A percentile compares a stretch with the other conserved stretches of the same genome.
Conservation (phyloP, 345 rosid species). For the Mallotus nudiflorus region DNA sequence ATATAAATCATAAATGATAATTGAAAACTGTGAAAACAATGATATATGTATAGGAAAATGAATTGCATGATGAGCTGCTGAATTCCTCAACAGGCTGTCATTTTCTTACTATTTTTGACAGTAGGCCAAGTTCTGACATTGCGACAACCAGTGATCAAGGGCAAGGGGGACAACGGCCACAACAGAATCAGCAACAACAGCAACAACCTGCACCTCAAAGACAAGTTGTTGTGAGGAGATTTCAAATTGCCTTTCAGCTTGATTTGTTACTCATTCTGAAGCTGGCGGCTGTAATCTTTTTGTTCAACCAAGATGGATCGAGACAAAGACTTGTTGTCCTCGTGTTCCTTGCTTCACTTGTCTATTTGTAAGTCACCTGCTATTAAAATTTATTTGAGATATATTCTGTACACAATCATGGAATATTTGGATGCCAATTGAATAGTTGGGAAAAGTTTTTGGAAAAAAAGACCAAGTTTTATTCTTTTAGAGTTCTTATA, state of each 20-base stretch:
- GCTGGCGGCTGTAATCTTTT: slow-evolving; percentile 88
- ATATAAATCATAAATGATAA: neutral
- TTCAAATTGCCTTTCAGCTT: slow-evolving; percentile 88
- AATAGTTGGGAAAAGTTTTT: neutral
- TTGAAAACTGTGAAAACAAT: neutral
- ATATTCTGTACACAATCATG: neutral
- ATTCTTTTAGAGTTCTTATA: neutral
- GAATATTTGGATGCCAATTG: neutral
- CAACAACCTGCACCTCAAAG: slow-evolving; percentile 68
- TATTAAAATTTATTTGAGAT: neutral
- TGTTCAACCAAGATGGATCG: slow-evolving; percentile 99
- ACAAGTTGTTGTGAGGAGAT: slow-evolving; percentile 80
- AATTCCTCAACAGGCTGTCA: neutral
- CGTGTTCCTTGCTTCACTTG: slow-evolving; percentile 74
- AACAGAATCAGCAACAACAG: slow-evolving; percentile 58
- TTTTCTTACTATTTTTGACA: slow-evolving; percentile 17
- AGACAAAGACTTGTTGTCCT: slow-evolving; percentile 86
- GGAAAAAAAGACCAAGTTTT: neutral
- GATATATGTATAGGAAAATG: neutral
- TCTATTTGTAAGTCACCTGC: slow-evolving; percentile 74
- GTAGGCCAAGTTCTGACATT: slow-evolving; percentile 40
- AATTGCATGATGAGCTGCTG: neutral
- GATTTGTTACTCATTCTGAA: slow-evolving; percentile 86
- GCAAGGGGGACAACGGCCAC: slow-evolving; percentile 43
- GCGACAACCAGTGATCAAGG: slow-evolving; percentile 46